Percentiles rank a stretch among this genome's conserved stretches.
Evolutionary conservation across 305 asterid species (phyloP).

Genomic region (Fraxinus dipetala): DNA sequence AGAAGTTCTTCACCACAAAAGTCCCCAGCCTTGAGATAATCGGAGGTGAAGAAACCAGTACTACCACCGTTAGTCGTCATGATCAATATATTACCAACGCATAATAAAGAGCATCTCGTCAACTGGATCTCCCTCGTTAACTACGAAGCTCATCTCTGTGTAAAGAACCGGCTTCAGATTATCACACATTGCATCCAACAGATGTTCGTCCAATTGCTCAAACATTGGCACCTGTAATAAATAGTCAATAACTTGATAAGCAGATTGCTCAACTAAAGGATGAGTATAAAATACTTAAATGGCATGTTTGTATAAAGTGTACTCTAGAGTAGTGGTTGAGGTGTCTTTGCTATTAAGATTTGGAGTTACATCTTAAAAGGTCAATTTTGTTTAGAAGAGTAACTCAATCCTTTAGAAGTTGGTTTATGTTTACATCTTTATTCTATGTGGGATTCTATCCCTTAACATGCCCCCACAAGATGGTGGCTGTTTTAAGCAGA

Average conservation of each 20-base stretch:
- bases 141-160: constrained; percentile 46
- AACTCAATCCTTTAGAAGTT: no score
- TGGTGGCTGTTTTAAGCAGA: no score
- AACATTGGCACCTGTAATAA: constrained; percentile 51
- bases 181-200: constrained; percentile 54
- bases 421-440: no score
- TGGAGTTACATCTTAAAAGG: no score
- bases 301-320: background rate
- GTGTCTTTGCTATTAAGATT: no score
- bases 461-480: no score
- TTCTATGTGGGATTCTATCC: no score
- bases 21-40: constrained; percentile 41
- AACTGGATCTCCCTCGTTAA: constrained; percentile 62
- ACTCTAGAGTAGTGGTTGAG: no score
- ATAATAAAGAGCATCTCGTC: constrained; percentile 63
- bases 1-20: constrained; percentile 68
- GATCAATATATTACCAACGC: constrained; percentile 15
- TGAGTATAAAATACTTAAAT: background rate
- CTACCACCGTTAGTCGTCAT: constrained; percentile 55
- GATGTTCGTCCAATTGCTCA: constrained; percentile 55
- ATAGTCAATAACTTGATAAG: background rate
- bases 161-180: constrained; percentile 45
- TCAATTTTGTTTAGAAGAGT: no score
- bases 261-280: background rate
- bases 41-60: constrained; percentile 56